Conservation (phyloP, 2,329 filamentous ascomycete species). For the Cordyceps cicadae region DNA sequence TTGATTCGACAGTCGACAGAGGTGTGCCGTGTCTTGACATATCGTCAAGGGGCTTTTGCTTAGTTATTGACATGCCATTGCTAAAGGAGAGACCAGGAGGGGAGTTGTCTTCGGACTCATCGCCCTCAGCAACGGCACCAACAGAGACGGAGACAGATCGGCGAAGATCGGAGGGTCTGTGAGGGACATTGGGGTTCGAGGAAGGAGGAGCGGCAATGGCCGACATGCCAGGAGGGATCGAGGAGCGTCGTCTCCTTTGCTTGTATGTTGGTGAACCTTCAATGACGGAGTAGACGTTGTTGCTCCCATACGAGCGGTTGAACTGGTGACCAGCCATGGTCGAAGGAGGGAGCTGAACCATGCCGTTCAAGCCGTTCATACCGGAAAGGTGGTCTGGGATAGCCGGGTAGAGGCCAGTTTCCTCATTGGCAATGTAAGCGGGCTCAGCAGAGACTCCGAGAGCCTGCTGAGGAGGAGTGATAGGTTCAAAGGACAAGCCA, state of each 20-base stretch:
- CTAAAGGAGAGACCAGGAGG: conserved; percentile 68
- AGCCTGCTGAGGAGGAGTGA: conserved; percentile 90
- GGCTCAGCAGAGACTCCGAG: conserved; percentile 76
- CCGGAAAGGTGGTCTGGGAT: conserved; percentile 69
- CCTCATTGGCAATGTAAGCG: conserved; percentile 96
- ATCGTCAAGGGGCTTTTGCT: conserved; percentile 55
- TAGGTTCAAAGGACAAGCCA: conserved; percentile 90
- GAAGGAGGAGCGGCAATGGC: conserved; percentile 58
- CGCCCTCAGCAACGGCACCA: conserved; percentile 69
- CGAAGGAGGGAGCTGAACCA: conserved; percentile 84
- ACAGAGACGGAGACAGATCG: conserved; percentile 86
- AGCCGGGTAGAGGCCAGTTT: conserved; percentile 89
- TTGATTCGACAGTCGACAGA: conserved; percentile 74
- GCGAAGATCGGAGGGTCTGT: conserved; percentile 82
- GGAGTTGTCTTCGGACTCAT: conserved; percentile 71
- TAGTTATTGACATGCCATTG: conserved; percentile 60
- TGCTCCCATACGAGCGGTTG: conserved; percentile 60
- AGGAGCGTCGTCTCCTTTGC: conserved; percentile 87
- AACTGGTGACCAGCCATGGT: conserved; percentile 76
- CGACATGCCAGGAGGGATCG: conserved; percentile 71
- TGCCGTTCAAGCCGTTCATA: conserved; percentile 69
- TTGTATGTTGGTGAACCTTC: conserved; percentile 99
- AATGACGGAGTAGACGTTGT: conserved; percentile 89
- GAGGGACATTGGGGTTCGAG: conserved; percentile 50
- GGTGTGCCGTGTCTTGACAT: conserved; percentile 90